phyloP scores from a whole-genome alignment of 768 basidiomycete genomes.

The Amanita pallidorosea region DNA sequence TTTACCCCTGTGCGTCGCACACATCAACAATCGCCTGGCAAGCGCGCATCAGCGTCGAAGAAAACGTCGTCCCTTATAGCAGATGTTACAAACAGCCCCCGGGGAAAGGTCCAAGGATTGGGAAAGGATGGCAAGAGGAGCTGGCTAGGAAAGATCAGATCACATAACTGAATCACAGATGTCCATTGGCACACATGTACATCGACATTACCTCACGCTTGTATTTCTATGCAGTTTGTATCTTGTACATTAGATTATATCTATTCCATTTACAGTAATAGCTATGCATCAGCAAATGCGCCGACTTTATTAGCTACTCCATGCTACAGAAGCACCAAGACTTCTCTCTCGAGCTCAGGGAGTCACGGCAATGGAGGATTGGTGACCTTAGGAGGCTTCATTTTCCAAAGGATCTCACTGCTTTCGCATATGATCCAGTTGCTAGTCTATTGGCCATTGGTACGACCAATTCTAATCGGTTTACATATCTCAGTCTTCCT shows the following conservation, averaged over 20 bases:
- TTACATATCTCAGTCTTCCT: constrained; percentile 3
- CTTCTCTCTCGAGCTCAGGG: constrained; percentile 46
- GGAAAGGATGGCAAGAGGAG: constrained; percentile 41
- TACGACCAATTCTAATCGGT: constrained; percentile 15
- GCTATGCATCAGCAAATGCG: not conserved
- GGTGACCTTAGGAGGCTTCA: constrained; percentile 37
- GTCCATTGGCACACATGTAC: constrained; percentile 2
- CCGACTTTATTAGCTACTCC: constrained; percentile 1
- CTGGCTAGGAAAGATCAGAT: constrained; percentile 64
- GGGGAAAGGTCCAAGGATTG: constrained; percentile 16
- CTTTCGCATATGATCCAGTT: constrained; percentile 49
- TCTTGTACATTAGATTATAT: constrained; percentile 1
- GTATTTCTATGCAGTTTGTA: constrained; percentile 20
- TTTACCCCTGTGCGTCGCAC: constrained; percentile 62
- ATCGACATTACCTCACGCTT: constrained; percentile 3
- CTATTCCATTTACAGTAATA: constrained; percentile 2
- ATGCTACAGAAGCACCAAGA: constrained; percentile 41
- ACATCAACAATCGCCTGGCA: constrained; percentile 41
- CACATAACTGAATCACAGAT: constrained; percentile 11
- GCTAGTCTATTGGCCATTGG: constrained; percentile 53
- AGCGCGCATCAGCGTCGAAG: constrained; percentile 21
- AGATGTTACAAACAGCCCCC: constrained; percentile 65
- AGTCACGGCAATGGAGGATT: constrained; percentile 46
- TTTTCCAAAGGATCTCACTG: constrained; percentile 38
- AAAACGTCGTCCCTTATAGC: constrained; percentile 28